Percentiles rank a stretch among this genome's conserved stretches.
Evolutionary conservation across 1,139 yeast genomes (phyloP).

Genomic region (Saccharomyces hybrid): DNA sequence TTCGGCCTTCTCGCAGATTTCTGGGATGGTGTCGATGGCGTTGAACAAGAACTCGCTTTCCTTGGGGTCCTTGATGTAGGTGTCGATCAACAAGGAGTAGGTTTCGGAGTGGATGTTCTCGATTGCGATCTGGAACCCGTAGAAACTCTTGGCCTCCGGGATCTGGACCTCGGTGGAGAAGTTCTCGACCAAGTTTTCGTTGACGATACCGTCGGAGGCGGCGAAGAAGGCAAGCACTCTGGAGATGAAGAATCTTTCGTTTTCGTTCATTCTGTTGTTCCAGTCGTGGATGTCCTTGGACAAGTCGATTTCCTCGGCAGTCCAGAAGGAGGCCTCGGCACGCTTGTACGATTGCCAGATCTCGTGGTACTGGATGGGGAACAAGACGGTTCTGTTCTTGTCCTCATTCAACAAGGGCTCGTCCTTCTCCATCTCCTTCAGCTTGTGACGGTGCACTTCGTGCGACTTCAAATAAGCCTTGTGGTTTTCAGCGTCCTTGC

Average conservation of each 20-base stretch:
- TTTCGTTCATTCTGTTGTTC: conserved; percentile 79
- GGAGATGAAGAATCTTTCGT: conserved; percentile 85
- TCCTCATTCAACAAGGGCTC: conserved; percentile 88
- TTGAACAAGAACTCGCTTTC: conserved; percentile 73
- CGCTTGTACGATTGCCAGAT: conserved; percentile 98
- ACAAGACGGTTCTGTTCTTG: conserved; percentile 80
- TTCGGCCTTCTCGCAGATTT: conserved; percentile 93
- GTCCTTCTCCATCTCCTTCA: conserved; percentile 71
- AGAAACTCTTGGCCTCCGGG: conserved; percentile 97
- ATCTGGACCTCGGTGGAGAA: conserved; percentile 94
- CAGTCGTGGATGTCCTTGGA: conserved; percentile 90
- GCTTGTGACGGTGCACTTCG: conserved; percentile 59
- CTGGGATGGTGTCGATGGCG: conserved; percentile 94
- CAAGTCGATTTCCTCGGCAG: conserved; percentile 96
- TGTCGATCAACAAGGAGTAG: conserved; percentile 89
- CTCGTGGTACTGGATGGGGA: conserved; percentile 96
- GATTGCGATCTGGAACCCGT: conserved; percentile 99
- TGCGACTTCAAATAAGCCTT: conserved; percentile 50
- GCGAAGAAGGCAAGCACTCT: conserved; percentile 96
- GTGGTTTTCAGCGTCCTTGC: conserved; percentile 37
- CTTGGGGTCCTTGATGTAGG: conserved; percentile 92
- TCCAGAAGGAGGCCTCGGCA: conserved; percentile 99
- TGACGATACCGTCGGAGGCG: conserved; percentile 97
- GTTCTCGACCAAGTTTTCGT: conserved; percentile 94
- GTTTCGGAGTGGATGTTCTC: conserved; percentile 98